phyloP scores from a whole-genome alignment of 805 yeast genomes.

The Jamesozyma spencerorum region DNA sequence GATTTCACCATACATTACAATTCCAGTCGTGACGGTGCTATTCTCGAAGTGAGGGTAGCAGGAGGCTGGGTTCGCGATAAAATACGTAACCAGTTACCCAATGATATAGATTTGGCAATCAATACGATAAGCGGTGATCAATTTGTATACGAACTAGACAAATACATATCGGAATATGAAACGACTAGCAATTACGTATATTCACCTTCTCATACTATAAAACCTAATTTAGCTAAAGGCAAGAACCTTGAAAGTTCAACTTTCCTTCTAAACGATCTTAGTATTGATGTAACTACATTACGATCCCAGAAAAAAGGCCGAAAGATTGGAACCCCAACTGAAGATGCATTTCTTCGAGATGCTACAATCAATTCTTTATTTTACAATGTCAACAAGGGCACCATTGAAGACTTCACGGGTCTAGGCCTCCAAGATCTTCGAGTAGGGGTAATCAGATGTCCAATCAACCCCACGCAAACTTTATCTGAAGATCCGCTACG shows the following conservation, averaged over 20 bases:
- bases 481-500: constrained; percentile 89
- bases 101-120: neutral
- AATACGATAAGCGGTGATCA: neutral
- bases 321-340: neutral
- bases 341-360: neutral
- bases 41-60: too few relatives aligned
- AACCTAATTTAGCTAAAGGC: too few relatives aligned
- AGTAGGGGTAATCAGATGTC: constrained; percentile 70
- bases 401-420: constrained; percentile 77
- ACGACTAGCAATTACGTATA: too few relatives aligned
- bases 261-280: too few relatives aligned
- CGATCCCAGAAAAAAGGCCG: too few relatives aligned
- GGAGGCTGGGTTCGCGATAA: too few relatives aligned
- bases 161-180: neutral
- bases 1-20: neutral
- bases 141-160: neutral
- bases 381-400: constrained; percentile 16
- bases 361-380: constrained; percentile 13
- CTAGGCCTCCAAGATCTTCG: constrained; percentile 63
- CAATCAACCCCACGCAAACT: constrained; percentile 72
- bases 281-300: too few relatives aligned
- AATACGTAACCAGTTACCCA: neutral
- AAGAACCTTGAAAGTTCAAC: too few relatives aligned
- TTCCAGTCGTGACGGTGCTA: too few relatives aligned
- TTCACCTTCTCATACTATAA: too few relatives aligned